Percentiles rank a stretch among this genome's conserved stretches.
Conservation (phyloP, 345 rosid genomes). For the Murraya paniculata region DNA sequence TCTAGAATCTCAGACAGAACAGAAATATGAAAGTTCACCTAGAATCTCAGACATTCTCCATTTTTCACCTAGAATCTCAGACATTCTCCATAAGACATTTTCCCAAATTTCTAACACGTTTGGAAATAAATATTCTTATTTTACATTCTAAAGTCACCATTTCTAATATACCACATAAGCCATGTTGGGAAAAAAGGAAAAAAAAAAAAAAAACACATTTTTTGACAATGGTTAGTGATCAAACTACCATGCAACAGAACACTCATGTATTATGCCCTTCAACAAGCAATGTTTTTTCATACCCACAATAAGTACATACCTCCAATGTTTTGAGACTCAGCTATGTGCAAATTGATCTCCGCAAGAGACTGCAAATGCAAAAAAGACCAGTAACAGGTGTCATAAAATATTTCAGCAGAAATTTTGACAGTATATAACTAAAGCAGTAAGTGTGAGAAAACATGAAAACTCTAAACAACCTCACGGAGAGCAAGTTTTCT, state of each 20-base stretch:
- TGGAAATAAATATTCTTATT: neutral
- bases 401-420: slow-evolving; percentile 23
- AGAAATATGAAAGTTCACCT: neutral
- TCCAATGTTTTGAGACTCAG: slow-evolving; percentile 84
- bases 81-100: neutral
- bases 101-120: neutral
- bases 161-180: neutral
- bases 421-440: neutral
- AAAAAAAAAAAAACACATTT: too few species aligned
- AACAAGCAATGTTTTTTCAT: slow-evolving; percentile 13
- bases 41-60: neutral
- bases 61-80: neutral
- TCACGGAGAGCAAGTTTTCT: slow-evolving; percentile 89
- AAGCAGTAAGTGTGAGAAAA: slow-evolving; percentile 6
- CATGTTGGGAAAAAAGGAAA: too few species aligned
- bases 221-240: neutral
- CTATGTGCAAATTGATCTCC: slow-evolving; percentile 74
- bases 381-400: slow-evolving; percentile 27
- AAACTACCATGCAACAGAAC: neutral
- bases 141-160: neutral
- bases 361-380: slow-evolving; percentile 74
- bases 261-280: slow-evolving; percentile 2
- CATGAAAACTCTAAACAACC: slow-evolving; percentile 43
- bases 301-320: slow-evolving; percentile 41
- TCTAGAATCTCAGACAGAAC: neutral